Base-by-base conservation (phyloP, 2,329 filamentous ascomycete species). In the Ophiocordyceps camponoti-saundersi region DNA sequence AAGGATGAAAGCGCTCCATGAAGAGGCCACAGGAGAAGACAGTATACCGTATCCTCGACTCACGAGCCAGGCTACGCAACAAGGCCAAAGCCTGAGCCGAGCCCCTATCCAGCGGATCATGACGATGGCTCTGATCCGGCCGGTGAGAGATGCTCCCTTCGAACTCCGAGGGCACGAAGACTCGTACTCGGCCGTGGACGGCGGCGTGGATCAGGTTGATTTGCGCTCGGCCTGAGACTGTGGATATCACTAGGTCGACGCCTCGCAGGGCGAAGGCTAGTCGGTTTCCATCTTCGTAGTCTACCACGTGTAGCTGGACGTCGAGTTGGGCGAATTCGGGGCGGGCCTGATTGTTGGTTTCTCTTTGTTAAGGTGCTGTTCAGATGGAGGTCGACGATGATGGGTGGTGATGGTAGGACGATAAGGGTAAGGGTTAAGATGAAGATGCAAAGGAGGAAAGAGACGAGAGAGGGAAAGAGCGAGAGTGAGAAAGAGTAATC, bases 121-220 rank as follows among this genome's bases (percentile, higher is more conserved):
- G 64, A 29, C 26, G n/a, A 18, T 20, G 40, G 18, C n/a, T n/a
- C n/a, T 51, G 52, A 6, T 65, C 55, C 1, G 73, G 70, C 44
- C 81, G 69, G 42, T 73, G 67, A 18, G 63, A 61, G 16, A 82
- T 67, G 30, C 68, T 67, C 1, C 83, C 83, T 63, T 86, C 81
- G 53, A 87, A 88, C 54, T 87, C 83, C 7, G 82, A 81, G 1
- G 84, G 82, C 3, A 85, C 78, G 56, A 88, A 88, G 34, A 77
- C 72, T 16, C 74, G 71, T 2, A 88, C 82, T 18, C 75, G 69
- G 18, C 73, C 75, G 45, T 70, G 66, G 16, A 79, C 74, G 1
- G 83, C 81, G 2, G 83, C 82, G 53, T 82, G 77, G 59, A 88
- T 86, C 30, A 88, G 72, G 50, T 77, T 76, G 42, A 86, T 68